These are phyloP conservation scores for Penicillium diatomitis DNA, from an alignment of 495 filamentous ascomycete genomes.

Conservation along the genomic window DNA sequence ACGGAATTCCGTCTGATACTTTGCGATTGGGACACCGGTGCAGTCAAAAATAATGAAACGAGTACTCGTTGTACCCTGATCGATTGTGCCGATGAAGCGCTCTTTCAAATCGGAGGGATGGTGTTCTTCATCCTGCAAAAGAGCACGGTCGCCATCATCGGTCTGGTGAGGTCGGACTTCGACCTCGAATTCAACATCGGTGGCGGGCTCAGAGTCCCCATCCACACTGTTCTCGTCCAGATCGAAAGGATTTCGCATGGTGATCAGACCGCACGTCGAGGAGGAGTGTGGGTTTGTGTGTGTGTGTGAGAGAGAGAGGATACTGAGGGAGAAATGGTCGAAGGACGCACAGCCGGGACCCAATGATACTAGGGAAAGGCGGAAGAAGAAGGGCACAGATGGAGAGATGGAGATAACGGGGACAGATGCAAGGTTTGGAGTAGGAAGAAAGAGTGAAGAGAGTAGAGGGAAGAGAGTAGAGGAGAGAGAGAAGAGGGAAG, in stretches of 20 bases:
- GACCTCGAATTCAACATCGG: slow-evolving; percentile 19
- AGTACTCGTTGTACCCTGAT: slow-evolving; percentile 89
- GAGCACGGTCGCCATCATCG: slow-evolving; percentile 33
- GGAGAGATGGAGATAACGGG: too few relatives aligned
- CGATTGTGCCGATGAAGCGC: slow-evolving; percentile 65
- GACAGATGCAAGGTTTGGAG: neutral
- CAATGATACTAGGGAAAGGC: too few relatives aligned
- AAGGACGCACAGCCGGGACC: too few relatives aligned
- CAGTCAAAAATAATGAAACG: slow-evolving; percentile 88
- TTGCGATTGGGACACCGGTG: slow-evolving; percentile 67
- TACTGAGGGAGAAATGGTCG: too few relatives aligned
- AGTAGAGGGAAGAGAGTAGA: neutral
- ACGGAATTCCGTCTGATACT: slow-evolving; percentile 85
- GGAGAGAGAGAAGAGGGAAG: neutral
- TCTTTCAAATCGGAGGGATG: slow-evolving; percentile 28
- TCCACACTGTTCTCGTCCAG: slow-evolving; percentile 28
- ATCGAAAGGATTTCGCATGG: slow-evolving; percentile 36
- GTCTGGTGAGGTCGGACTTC: slow-evolving; percentile 19
- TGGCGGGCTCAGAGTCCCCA: slow-evolving; percentile 23
- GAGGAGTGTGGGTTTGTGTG: neutral
- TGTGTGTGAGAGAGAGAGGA: neutral
- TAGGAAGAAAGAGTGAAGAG: neutral
- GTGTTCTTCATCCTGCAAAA: slow-evolving; percentile 31
- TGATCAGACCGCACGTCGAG: too few relatives aligned
- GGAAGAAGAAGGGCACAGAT: too few relatives aligned